These are phyloP conservation scores for Fusarium continuum DNA, from an alignment of 2,329 filamentous ascomycete genomes.

Conservation along the genomic window DNA sequence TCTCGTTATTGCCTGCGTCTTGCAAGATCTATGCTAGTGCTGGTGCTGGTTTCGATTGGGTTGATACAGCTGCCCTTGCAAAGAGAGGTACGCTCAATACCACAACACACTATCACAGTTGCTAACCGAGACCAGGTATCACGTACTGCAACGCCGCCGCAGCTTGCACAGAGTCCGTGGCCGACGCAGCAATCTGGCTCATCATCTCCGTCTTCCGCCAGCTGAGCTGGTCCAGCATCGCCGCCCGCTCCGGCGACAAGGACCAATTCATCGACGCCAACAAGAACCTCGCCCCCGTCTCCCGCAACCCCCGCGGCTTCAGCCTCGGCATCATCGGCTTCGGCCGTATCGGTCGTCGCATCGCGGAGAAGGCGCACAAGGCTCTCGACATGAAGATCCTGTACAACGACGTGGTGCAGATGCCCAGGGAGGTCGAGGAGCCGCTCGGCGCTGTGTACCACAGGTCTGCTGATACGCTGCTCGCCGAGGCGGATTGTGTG, in stretches of 20 bases:
- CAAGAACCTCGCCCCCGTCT: constrained; percentile 37
- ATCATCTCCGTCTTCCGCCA: constrained; percentile 43
- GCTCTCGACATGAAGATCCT: constrained; percentile 44
- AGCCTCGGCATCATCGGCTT: constrained; percentile 42
- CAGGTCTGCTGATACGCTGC: constrained; percentile 34
- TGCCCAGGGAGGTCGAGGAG: constrained; percentile 23
- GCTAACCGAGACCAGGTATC: constrained; percentile 28
- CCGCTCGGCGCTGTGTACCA: constrained; percentile 34
- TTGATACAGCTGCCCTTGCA: constrained; percentile 38
- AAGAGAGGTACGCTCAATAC: constrained; percentile 23
- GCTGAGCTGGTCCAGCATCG: constrained; percentile 40
- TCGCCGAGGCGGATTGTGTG: constrained; percentile 41
- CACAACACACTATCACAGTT: fast-evolving
- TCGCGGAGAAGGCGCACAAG: constrained; percentile 42
- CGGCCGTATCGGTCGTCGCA: constrained; percentile 39
- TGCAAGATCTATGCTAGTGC: constrained; percentile 43
- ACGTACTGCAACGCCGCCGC: constrained; percentile 43
- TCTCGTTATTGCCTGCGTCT: constrained; percentile 30
- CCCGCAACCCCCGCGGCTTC: constrained; percentile 38
- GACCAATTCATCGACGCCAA: constrained; percentile 42
- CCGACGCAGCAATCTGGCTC: constrained; percentile 42
- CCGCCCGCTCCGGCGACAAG: constrained; percentile 38
- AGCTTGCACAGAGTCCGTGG: constrained; percentile 42
- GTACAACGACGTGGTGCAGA: constrained; percentile 41
- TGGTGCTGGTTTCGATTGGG: constrained; percentile 43